Percentiles rank a stretch among this genome's conserved stretches.
Evolutionary conservation across 129 eudicot genomes (phyloP).

Genomic region (Sambucus nigra): DNA sequence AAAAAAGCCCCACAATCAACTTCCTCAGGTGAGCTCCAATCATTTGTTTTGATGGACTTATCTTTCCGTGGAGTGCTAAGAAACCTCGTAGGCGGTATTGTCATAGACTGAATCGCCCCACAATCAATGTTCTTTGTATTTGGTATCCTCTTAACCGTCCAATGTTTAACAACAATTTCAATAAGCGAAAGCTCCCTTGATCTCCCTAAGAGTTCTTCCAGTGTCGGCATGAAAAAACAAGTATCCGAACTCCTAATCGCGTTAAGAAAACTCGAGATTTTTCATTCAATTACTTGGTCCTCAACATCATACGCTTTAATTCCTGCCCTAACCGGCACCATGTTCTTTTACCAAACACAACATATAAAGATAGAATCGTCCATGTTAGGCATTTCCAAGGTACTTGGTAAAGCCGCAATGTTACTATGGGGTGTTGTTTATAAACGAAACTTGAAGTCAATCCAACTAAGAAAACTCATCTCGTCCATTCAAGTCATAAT

Average conservation of each 20-base stretch:
- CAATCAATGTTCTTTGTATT: slow-evolving; percentile 45
- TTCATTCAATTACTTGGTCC: slow-evolving; percentile 52
- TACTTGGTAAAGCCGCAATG: slow-evolving; percentile 80
- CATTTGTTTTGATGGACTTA: slow-evolving; percentile 85
- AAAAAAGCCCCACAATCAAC: slow-evolving; percentile 25
- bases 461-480: slow-evolving; percentile 60
- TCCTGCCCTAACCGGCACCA: slow-evolving; percentile 74
- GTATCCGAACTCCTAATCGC: slow-evolving; percentile 45
- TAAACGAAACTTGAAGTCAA: slow-evolving; percentile 40
- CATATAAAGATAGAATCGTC: slow-evolving; percentile 59
- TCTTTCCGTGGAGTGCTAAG: slow-evolving; percentile 79
- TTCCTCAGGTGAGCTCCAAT: slow-evolving; percentile 56
- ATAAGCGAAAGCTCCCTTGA: slow-evolving; percentile 47
- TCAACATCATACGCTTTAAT: slow-evolving; percentile 67
- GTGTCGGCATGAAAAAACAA: slow-evolving; percentile 41
- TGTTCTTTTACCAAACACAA: slow-evolving; percentile 87
- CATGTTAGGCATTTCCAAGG: slow-evolving; percentile 74
- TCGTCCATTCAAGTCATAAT: slow-evolving; percentile 46
- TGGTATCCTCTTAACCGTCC: slow-evolving; percentile 50
- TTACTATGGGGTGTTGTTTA: slow-evolving; percentile 72
- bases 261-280: slow-evolving; percentile 51
- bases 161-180: slow-evolving; percentile 44
- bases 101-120: slow-evolving; percentile 37
- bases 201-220: slow-evolving; percentile 52
- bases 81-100: slow-evolving; percentile 60